Evolutionary conservation across 1,139 yeast species (phyloP).

Genomic region (Entelexis sorbosivorans): DNA sequence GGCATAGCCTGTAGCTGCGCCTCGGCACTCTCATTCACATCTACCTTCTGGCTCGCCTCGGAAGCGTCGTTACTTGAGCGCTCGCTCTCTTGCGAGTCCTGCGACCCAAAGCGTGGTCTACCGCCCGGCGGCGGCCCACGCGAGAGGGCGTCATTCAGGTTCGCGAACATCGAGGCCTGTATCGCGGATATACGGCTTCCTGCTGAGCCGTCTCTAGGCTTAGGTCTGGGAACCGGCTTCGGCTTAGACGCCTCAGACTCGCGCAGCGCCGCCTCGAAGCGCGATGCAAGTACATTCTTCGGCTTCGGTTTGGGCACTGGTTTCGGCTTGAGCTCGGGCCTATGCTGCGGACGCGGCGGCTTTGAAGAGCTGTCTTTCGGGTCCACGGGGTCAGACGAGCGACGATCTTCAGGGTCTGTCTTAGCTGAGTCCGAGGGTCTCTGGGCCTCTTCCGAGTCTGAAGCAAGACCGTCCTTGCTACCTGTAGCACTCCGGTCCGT

Average conservation of each 20-base stretch:
- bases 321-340: constrained; percentile 12
- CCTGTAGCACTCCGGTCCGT: too few relatives aligned
- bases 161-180: constrained; percentile 29
- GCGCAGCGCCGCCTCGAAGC: constrained; percentile 19
- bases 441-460: too few relatives aligned
- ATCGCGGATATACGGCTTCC: constrained; percentile 27
- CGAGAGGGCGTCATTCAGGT: constrained; percentile 28
- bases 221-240: constrained; percentile 15
- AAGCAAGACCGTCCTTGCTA: too few relatives aligned
- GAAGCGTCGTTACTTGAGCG: constrained; percentile 3
- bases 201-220: not conserved
- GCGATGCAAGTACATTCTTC: constrained; percentile 15
- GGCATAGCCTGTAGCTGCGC: constrained; percentile 23
- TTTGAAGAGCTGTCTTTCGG: not conserved
- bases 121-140: constrained; percentile 29
- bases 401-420: not conserved
- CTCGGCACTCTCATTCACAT: constrained; percentile 21
- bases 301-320: constrained; percentile 19
- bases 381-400: constrained; percentile 1
- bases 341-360: constrained; percentile 11
- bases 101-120: constrained; percentile 10
- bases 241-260: constrained; percentile 18
- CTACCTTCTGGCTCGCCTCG: constrained; percentile 5
- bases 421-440: too few relatives aligned
- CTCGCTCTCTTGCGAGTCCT: constrained; percentile 17